Base-by-base conservation (phyloP, 768 basidiomycete genomes). In the Pulveroboletus sp. region DNA sequence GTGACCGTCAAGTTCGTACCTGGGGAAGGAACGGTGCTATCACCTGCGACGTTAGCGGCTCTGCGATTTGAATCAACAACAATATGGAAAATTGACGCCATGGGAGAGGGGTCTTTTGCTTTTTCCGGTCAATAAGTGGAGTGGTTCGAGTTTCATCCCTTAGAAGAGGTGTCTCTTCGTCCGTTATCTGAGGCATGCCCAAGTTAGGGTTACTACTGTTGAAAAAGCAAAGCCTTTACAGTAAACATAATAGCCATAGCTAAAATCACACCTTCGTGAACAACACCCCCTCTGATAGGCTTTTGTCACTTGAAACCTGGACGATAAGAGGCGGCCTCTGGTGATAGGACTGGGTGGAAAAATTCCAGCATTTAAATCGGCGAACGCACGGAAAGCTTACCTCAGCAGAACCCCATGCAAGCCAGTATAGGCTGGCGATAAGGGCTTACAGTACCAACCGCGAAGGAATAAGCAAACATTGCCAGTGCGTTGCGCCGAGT, bases 21-120 rank as follows among this genome's bases (percentile, higher is more conserved):
- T 67, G 65, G 6, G 84, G 84, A 35, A 82, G 76, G 60, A 88
- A 89, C 1, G 88, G 88, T 40, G 79, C 80, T 50, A 89, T 87
- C 45, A 89, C 84, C 51, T 85, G 77, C 9, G 78, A 78, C 5
- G 87, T 84, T 49, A 90, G 62, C 5, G 87, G 87, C 64, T 90
- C 88, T 45, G 85, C 78, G 32, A 89, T 72, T 64, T 87, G 86
- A 35, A 89, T 70, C 53, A 88, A 70, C 50, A 90, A 63, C 3
- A 89, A 71, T 44, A 90, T 78, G 39, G 72, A 74, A 52, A 90
- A 75, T 71, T 89, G 87, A 45, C 74, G 72, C 79, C 76, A 80
- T 31, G 87, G 87, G 29, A 90, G 65, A 41, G 84, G 84, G 0
- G 83, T 79, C 27, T 65, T 66, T 49, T 64, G 50, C 25, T 44